Percentiles rank a stretch among this genome's conserved stretches.
These are phyloP conservation scores for Hura crepitans DNA, from an alignment of 441 rosid genomes.

Conservation along the genomic window DNA sequence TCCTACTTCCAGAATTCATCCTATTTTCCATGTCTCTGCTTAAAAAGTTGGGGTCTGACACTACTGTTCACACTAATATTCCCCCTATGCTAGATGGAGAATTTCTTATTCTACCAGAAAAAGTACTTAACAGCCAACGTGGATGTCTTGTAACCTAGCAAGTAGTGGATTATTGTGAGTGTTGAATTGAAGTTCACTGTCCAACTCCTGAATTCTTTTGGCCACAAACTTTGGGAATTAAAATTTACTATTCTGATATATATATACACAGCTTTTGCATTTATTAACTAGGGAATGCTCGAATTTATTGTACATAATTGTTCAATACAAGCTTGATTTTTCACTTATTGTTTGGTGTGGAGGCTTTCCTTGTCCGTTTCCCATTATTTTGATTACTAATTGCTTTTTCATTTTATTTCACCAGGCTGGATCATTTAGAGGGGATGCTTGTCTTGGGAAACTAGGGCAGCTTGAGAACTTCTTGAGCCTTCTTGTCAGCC, in stretches of 20 bases:
- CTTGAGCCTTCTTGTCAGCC: constrained; percentile 50
- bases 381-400: not conserved
- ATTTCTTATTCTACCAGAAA: too few relatives aligned
- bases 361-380: too few relatives aligned
- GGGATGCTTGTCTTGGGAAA: constrained; percentile 48
- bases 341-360: not conserved
- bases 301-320: not conserved
- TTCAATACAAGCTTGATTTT: not conserved
- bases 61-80: too few relatives aligned
- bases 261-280: not conserved
- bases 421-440: constrained; percentile 65
- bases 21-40: too few relatives aligned
- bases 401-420: constrained; percentile 3
- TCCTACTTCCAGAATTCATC: too few relatives aligned
- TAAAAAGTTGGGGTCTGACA: too few relatives aligned
- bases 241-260: not conserved
- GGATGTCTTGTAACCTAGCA: not conserved
- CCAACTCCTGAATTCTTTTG: not conserved
- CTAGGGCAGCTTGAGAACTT: constrained; percentile 67
- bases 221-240: not conserved
- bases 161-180: not conserved
- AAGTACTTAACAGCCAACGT: too few relatives aligned
- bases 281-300: not conserved
- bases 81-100: too few relatives aligned
- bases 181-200: not conserved